Evolutionary conservation across 2,329 filamentous ascomycete species (phyloP).

Genomic region (Monosporascus sp.): DNA sequence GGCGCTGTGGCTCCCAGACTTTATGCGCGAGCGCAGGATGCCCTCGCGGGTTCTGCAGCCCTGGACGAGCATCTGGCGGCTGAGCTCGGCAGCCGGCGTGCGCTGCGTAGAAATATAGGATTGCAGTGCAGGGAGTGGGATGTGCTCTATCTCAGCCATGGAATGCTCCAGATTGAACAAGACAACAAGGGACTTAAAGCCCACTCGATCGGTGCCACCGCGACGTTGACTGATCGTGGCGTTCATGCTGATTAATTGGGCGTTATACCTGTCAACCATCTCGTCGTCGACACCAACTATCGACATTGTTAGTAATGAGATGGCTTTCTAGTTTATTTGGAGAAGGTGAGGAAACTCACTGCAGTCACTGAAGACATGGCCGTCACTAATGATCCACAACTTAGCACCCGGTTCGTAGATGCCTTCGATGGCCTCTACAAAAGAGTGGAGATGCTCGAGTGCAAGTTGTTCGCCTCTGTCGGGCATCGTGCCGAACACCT

Average conservation of each 20-base stretch:
- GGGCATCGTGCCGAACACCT: slow-evolving; percentile 27
- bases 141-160: slow-evolving; percentile 25
- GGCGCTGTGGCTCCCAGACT: slow-evolving; percentile 24
- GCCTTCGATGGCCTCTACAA: slow-evolving; percentile 23
- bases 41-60: slow-evolving; percentile 30
- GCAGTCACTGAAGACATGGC: slow-evolving; percentile 37
- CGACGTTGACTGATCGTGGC: slow-evolving; percentile 17
- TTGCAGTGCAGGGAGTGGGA: slow-evolving; percentile 23
- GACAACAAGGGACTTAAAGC: slow-evolving; percentile 24
- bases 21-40: slow-evolving; percentile 21
- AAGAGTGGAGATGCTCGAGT: slow-evolving; percentile 24
- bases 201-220: slow-evolving; percentile 19
- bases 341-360: slow-evolving; percentile 18
- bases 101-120: slow-evolving; percentile 23
- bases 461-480: slow-evolving; percentile 32
- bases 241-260: slow-evolving; percentile 33
- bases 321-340: not conserved
- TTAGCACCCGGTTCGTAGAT: slow-evolving; percentile 29
- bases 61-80: slow-evolving; percentile 29
- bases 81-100: slow-evolving; percentile 24
- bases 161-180: slow-evolving; percentile 32
- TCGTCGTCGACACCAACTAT: slow-evolving; percentile 38
- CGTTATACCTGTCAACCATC: slow-evolving; percentile 35
- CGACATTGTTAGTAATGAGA: not conserved
- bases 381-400: slow-evolving; percentile 35